Evolutionary conservation across 2,329 filamentous ascomycete genomes (phyloP).

Genomic region (Fusarium sp.): DNA sequence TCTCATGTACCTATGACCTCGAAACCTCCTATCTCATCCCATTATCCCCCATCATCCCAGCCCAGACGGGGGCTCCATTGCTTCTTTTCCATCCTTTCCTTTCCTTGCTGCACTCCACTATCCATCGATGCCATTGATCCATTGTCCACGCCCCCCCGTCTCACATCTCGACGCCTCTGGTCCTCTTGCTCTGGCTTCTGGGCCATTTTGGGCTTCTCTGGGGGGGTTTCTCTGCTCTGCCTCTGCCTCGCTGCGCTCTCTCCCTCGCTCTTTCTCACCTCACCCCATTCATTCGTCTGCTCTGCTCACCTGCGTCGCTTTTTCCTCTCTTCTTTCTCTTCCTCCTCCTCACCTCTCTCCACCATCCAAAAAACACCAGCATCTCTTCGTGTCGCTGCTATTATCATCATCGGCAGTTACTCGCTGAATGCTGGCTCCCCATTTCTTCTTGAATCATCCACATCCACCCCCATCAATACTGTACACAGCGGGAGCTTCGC

Average conservation of each 20-base stretch:
- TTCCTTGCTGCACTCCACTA: slow-evolving; percentile 28
- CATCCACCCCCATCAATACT: slow-evolving; percentile 23
- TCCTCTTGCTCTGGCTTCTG: slow-evolving; percentile 24
- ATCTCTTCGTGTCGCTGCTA: neutral
- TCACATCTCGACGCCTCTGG: slow-evolving; percentile 31
- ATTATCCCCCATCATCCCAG: neutral
- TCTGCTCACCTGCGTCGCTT: slow-evolving; percentile 34
- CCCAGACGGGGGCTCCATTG: slow-evolving; percentile 32
- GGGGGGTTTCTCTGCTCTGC: slow-evolving; percentile 11
- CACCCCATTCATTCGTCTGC: slow-evolving; percentile 33
- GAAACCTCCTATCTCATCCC: slow-evolving; percentile 17
- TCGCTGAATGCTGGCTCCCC: neutral
- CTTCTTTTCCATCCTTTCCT: slow-evolving; percentile 37
- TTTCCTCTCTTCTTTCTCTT: slow-evolving; percentile 21
- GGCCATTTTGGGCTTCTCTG: slow-evolving; percentile 27
- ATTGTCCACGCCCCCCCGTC: slow-evolving; percentile 26
- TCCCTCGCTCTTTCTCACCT: slow-evolving; percentile 30
- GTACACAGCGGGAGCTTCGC: slow-evolving; percentile 32
- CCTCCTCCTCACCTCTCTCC: neutral
- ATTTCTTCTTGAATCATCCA: slow-evolving; percentile 7
- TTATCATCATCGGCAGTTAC: slow-evolving; percentile 8
- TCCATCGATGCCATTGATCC: slow-evolving; percentile 30
- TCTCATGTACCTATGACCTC: slow-evolving; percentile 21
- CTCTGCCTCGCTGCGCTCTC: neutral
- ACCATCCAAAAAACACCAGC: slow-evolving; percentile 3